Evolutionary conservation across 2,329 filamentous ascomycete genomes (phyloP).

Genomic region (Penicillium sp.): DNA sequence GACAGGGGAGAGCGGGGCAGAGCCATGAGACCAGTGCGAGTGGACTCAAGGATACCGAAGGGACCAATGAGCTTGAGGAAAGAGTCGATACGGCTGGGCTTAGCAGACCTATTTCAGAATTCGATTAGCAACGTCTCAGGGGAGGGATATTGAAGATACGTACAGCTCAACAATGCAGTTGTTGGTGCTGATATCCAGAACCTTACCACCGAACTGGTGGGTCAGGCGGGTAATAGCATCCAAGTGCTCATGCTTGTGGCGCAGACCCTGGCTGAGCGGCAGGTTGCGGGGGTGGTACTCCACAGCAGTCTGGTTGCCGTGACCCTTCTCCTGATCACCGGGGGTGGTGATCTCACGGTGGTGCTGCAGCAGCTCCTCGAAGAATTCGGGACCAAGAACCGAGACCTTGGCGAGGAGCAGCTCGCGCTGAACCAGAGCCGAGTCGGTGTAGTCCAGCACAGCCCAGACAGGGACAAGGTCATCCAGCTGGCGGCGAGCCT

Average conservation of each 20-base stretch:
- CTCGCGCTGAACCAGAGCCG: constrained; percentile 93
- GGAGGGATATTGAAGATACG: constrained; percentile 40
- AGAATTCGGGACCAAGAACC: constrained; percentile 95
- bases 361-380: constrained; percentile 92
- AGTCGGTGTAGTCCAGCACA: constrained; percentile 90
- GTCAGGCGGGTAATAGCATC: constrained; percentile 94
- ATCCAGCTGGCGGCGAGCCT: constrained; percentile 91
- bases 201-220: constrained; percentile 97
- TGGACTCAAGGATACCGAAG: constrained; percentile 95
- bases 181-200: constrained; percentile 95
- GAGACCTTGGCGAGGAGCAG: constrained; percentile 94
- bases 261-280: constrained; percentile 80
- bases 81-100: constrained; percentile 89
- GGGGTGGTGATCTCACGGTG: constrained; percentile 82
- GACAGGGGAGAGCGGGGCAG: constrained; percentile 88
- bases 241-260: constrained; percentile 96
- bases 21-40: constrained; percentile 94
- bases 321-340: constrained; percentile 36
- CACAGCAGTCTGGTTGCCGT: constrained; percentile 8
- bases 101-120: constrained; percentile 67
- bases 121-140: neutral
- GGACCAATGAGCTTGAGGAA: constrained; percentile 95
- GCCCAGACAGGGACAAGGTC: constrained; percentile 98
- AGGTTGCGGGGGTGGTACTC: constrained; percentile 92
- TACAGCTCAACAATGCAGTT: constrained; percentile 98